These are phyloP conservation scores for Aaosphaeria arxii DNA, from an alignment of 2,329 filamentous ascomycete species.

Conservation along the genomic window DNA sequence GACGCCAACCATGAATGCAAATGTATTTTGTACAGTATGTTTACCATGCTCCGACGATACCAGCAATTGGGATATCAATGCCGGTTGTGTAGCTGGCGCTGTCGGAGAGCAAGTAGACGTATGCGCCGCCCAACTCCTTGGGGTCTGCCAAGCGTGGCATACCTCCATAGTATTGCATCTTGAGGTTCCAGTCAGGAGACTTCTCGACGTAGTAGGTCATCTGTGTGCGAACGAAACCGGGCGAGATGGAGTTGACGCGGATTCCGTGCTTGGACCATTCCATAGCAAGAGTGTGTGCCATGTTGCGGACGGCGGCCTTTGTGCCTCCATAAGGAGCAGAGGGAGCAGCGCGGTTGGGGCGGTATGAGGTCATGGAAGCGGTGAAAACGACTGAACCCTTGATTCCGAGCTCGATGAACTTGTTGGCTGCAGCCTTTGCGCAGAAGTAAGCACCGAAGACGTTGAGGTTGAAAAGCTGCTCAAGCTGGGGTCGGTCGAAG, in stretches of 20 bases:
- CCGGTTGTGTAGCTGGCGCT: constrained; percentile 48
- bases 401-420: constrained; percentile 45
- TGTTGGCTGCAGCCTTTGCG: constrained; percentile 45
- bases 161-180: constrained; percentile 55
- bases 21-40: too few relatives aligned
- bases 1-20: too few relatives aligned
- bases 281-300: constrained; percentile 62
- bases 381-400: constrained; percentile 51
- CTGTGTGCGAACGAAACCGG: constrained; percentile 80
- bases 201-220: constrained; percentile 52
- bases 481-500: constrained; percentile 49
- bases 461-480: constrained; percentile 49
- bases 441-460: constrained; percentile 47
- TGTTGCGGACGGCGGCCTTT: constrained; percentile 43
- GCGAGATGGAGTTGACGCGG: constrained; percentile 80
- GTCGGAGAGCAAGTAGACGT: constrained; percentile 49
- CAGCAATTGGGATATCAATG: constrained; percentile 50
- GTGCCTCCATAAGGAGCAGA: constrained; percentile 48
- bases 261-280: constrained; percentile 82
- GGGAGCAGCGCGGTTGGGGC: constrained; percentile 50
- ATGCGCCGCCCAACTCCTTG: constrained; percentile 50
- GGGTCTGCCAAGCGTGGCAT: constrained; percentile 52
- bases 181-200: constrained; percentile 50
- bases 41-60: constrained; percentile 46
- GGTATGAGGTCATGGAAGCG: constrained; percentile 49